Evolutionary conservation across 2,329 filamentous ascomycete genomes (phyloP).

Genomic region (Verticillium albo-atrum): DNA sequence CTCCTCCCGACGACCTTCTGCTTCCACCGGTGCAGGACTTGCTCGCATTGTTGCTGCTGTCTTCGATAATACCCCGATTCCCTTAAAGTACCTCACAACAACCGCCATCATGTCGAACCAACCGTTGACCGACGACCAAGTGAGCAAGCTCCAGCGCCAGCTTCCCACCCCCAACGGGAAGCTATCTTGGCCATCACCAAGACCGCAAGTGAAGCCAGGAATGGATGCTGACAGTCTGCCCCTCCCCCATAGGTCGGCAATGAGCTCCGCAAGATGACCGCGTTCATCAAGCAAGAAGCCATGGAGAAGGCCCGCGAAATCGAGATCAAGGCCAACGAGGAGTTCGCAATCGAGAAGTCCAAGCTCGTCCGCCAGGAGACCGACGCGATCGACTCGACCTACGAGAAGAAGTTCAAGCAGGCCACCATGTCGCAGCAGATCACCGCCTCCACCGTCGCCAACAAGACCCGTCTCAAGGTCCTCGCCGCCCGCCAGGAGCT

Average conservation of each 20-base stretch:
- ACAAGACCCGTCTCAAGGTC: slow-evolving; percentile 90
- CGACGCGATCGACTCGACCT: slow-evolving; percentile 82
- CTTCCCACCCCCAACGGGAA: background rate
- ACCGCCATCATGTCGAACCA: slow-evolving; percentile 13
- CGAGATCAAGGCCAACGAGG: slow-evolving; percentile 96
- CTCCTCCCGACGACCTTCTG: background rate
- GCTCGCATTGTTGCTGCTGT: background rate
- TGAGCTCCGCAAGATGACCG: slow-evolving; percentile 99
- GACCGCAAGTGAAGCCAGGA: background rate
- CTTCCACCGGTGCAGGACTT: background rate
- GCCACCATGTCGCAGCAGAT: slow-evolving; percentile 98
- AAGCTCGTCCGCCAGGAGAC: slow-evolving; percentile 97
- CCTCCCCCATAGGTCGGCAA: slow-evolving; percentile 68
- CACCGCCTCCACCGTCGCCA: slow-evolving; percentile 90
- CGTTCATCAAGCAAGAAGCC: slow-evolving; percentile 99
- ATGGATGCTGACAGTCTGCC: background rate
- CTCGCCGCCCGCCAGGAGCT: slow-evolving; percentile 85
- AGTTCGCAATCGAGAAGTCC: slow-evolving; percentile 98
- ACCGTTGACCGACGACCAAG: slow-evolving; percentile 17
- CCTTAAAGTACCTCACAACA: slow-evolving; percentile 10
- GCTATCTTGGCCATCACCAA: background rate
- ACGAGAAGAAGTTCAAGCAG: slow-evolving; percentile 99
- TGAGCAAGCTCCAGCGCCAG: slow-evolving; percentile 6
- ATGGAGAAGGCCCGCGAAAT: slow-evolving; percentile 97
- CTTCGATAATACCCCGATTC: background rate